A percentile compares a stretch with the other conserved stretches of the same genome.
phyloP scores from a whole-genome alignment of 1,284 basidiomycete genomes.

The Marasmius oreades region DNA sequence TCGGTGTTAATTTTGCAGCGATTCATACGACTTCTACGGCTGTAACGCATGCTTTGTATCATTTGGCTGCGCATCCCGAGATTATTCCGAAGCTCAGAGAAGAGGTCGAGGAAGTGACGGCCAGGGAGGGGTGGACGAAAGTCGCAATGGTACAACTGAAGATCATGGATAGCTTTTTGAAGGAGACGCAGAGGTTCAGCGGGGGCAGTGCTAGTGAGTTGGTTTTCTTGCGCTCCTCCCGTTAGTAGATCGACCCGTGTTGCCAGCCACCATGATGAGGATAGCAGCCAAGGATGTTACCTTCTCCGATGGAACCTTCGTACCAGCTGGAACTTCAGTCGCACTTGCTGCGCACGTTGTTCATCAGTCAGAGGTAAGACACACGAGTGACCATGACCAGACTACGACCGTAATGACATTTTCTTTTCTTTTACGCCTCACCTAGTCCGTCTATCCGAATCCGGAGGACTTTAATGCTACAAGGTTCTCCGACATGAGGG shows the following conservation, averaged over 20 bases:
- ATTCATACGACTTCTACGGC: constrained; percentile 10
- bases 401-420: no score
- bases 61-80: constrained; percentile 37
- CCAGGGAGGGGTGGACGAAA: constrained; percentile 42
- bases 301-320: constrained; percentile 34
- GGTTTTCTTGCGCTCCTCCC: neutral
- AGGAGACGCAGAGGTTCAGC: constrained; percentile 38
- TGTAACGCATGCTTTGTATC: constrained; percentile 27
- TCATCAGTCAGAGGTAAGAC: constrained; percentile 25
- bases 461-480: constrained; percentile 31
- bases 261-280: constrained; percentile 24
- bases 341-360: constrained; percentile 24
- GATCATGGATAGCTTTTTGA: constrained; percentile 48
- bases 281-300: constrained; percentile 33
- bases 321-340: constrained; percentile 32
- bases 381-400: no score
- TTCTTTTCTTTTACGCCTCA: no score
- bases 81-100: constrained; percentile 36
- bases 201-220: constrained; percentile 26
- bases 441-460: neutral
- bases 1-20: constrained; percentile 2
- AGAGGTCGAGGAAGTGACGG: constrained; percentile 36
- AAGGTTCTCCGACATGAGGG: constrained; percentile 30
- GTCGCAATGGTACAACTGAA: constrained; percentile 37
- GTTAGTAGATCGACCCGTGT: no score